Evolutionary conservation across 768 basidiomycete species (phyloP).

Genomic region (Leucocoprinus sp.): DNA sequence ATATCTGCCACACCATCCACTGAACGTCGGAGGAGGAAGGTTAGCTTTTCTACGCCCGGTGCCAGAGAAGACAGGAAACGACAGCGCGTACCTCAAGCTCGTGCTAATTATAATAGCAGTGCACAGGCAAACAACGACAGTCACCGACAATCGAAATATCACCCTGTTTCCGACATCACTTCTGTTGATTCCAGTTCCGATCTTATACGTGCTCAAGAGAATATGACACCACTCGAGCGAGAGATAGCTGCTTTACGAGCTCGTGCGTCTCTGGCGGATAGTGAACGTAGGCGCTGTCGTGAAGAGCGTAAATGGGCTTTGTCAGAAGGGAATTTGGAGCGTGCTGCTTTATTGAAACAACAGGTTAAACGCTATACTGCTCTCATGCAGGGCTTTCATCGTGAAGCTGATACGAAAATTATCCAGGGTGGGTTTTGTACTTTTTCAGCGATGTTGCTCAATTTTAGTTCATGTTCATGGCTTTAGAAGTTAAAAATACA

Average conservation of each 20-base stretch:
- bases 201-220: conserved; percentile 46
- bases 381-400: conserved; percentile 72
- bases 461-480: not conserved
- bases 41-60: conserved; percentile 15
- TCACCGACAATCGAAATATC: conserved; percentile 18
- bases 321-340: conserved; percentile 66
- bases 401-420: conserved; percentile 65
- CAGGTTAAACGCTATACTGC: conserved; percentile 76
- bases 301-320: conserved; percentile 86
- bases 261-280: conserved; percentile 74
- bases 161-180: conserved; percentile 46
- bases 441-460: no score
- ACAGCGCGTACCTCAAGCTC: conserved; percentile 41
- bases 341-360: conserved; percentile 76
- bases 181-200: conserved; percentile 68
- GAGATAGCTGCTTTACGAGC: conserved; percentile 71
- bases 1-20: conserved; percentile 22
- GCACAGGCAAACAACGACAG: conserved; percentile 31
- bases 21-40: conserved; percentile 21
- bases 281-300: conserved; percentile 72
- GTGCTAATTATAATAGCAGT: no score
- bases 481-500: conserved; percentile 1
- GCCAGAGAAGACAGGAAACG: conserved; percentile 19
- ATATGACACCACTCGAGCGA: conserved; percentile 59
- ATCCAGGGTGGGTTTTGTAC: conserved; percentile 43